Percentiles rank a stretch among this genome's conserved stretches.
These are phyloP conservation scores for Euptelea pleiosperma DNA, from an alignment of 164 flowering plant species.

Conservation along the genomic window DNA sequence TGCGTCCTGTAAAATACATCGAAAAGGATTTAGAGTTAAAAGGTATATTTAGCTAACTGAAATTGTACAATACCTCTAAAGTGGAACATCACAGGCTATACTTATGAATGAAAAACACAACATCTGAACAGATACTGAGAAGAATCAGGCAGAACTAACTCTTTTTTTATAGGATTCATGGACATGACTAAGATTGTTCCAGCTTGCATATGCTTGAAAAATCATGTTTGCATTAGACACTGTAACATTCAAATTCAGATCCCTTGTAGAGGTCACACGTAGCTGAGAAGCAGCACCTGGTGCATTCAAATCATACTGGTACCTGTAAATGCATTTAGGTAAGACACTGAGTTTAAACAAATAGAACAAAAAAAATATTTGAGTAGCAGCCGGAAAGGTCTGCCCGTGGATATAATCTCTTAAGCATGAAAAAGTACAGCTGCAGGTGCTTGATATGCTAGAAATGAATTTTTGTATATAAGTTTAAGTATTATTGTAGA, in stretches of 20 bases:
- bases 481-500: background rate
- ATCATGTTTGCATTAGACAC: slow-evolving; percentile 88
- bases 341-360: slow-evolving; percentile 1
- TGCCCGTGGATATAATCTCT: background rate
- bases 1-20: slow-evolving; percentile 40
- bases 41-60: background rate
- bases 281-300: slow-evolving; percentile 80
- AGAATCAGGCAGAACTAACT: slow-evolving; percentile 29
- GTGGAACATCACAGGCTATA: background rate
- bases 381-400: background rate
- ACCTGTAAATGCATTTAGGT: slow-evolving; percentile 40
- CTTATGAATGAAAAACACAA: background rate
- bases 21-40: slow-evolving; percentile 2
- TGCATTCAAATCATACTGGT: slow-evolving; percentile 62
- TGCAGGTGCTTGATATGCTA: background rate
- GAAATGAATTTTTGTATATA: too few species aligned
- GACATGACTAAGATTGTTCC: slow-evolving; percentile 67
- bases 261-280: slow-evolving; percentile 66
- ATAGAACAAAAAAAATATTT: background rate
- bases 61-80: too few species aligned
- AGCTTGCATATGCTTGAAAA: slow-evolving; percentile 96
- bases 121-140: background rate
- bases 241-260: slow-evolving; percentile 84
- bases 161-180: slow-evolving; percentile 40
- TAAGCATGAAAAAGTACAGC: background rate